Base-by-base conservation (phyloP, 2,329 filamentous ascomycete genomes). In the Beauveria rudraprayagi region DNA sequence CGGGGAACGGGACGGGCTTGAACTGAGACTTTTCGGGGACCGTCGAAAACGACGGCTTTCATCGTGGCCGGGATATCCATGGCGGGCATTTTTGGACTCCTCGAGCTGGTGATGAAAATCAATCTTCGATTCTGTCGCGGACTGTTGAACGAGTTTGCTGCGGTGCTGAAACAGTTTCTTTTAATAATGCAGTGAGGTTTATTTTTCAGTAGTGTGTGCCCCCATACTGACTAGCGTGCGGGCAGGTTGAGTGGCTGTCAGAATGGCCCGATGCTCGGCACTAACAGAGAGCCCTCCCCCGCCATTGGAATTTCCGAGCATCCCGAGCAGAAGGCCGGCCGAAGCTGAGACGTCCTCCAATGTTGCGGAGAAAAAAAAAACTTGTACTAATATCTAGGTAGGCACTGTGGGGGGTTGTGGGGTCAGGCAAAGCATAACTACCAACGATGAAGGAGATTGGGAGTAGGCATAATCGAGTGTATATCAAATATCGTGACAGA, bases 11-110 rank as follows among this genome's bases (percentile, higher is more conserved):
- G 91, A 22, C 90, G 83, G 63, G 94, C 85, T 75, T 96, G 88
- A 60, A 97, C 75, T 1, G 83, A 87, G 60, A 96, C 81, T 69
- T 90, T 85, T 68, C 83, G 80, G 4, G 89, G 88, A 2, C 88
- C 91, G 64, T 93, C 87, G 76, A 96, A 95, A 60, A 96, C 83
- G 34, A 97, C 90, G 34, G 91, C 91, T 73, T 90, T 89, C 92
- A 97, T 96, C 0, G 83, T 90, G 41, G 69, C 68, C 30, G 72
- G 70, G 7, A 71, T 62, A 56, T 72, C 68, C 72, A 78, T 72
- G 47, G 5, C 26, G 19, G 22, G 11, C 2, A 24, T 26, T n/a
- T 19, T 43, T 9, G 24, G 41, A 8, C 14, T 3, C 3, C 3
- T 17, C 16, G 17, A 43, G 24, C 34, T 19, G n/a, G 30, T 51